Conservation (phyloP, 2,329 filamentous ascomycete species). For the Stagonosporopsis cucurbitacearum region DNA sequence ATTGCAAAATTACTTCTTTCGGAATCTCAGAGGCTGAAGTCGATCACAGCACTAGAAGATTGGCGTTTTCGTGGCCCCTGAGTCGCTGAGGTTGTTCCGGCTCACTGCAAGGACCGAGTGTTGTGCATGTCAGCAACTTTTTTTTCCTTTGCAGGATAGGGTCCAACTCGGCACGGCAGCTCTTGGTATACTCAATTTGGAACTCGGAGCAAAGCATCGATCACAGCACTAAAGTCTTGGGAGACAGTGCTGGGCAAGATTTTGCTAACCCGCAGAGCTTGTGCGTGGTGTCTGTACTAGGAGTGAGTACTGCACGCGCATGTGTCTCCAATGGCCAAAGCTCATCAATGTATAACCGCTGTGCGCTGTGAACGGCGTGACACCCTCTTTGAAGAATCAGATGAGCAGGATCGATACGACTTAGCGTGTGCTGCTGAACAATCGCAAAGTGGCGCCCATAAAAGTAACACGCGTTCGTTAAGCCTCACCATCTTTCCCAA, state of each 20-base stretch:
- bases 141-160: constrained; percentile 3
- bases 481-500: neutral
- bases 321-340: neutral
- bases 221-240: constrained; percentile 40
- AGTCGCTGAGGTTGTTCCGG: constrained; percentile 11
- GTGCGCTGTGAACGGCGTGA: neutral
- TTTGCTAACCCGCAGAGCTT: neutral
- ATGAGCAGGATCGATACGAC: neutral
- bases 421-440: neutral
- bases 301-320: neutral
- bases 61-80: constrained; percentile 21
- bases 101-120: constrained; percentile 1
- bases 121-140: constrained; percentile 2
- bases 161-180: constrained; percentile 4
- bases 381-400: neutral
- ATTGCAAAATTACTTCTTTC: constrained; percentile 2
- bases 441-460: neutral
- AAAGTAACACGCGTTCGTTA: neutral
- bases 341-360: neutral
- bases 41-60: constrained; percentile 30
- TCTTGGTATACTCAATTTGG: constrained; percentile 31
- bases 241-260: constrained; percentile 4
- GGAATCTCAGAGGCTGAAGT: constrained; percentile 4
- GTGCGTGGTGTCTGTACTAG: neutral
- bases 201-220: constrained; percentile 24